Conservation (phyloP, 306 rosid genomes). For the Rosa rugosa region DNA sequence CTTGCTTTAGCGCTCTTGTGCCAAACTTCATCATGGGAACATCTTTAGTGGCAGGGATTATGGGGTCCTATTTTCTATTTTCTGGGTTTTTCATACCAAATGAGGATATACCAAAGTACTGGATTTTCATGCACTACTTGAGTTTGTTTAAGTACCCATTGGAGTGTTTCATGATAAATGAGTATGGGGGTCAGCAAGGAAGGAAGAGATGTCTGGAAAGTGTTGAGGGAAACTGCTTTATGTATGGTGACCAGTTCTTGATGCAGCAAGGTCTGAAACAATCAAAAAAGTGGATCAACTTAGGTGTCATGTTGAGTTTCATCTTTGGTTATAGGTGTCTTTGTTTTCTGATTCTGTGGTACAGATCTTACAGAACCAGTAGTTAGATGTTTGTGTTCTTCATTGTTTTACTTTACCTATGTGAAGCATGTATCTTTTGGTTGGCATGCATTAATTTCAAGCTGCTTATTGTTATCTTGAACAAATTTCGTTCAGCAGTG, state of each 20-base stretch:
- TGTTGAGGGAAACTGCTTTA: slow-evolving; percentile 49
- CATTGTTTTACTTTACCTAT: neutral
- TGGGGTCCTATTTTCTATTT: slow-evolving; percentile 93
- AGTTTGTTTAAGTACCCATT: slow-evolving; percentile 94
- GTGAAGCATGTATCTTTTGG: neutral
- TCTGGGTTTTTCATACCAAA: slow-evolving; percentile 92
- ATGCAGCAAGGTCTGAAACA: slow-evolving; percentile 70
- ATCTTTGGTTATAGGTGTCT: slow-evolving; percentile 76
- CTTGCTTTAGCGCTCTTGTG: slow-evolving; percentile 88
- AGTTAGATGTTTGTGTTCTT: neutral
- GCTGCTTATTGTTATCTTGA: no score
- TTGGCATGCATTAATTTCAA: neutral
- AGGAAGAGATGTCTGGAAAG: slow-evolving; percentile 49
- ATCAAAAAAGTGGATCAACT: slow-evolving; percentile 78
- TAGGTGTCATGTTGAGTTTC: slow-evolving; percentile 76
- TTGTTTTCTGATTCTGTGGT: slow-evolving; percentile 76
- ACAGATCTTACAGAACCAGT: slow-evolving; percentile 3
- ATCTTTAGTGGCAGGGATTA: slow-evolving; percentile 77
- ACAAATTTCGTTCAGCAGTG: no score
- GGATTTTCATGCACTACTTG: slow-evolving; percentile 87
- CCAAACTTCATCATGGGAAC: slow-evolving; percentile 90
- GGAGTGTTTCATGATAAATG: slow-evolving; percentile 88
- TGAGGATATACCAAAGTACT: slow-evolving; percentile 73
- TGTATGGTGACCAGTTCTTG: slow-evolving; percentile 61
- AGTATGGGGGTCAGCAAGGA: slow-evolving; percentile 82